phyloP scores from a whole-genome alignment of 1,284 basidiomycete genomes.

The Somion occarium region DNA sequence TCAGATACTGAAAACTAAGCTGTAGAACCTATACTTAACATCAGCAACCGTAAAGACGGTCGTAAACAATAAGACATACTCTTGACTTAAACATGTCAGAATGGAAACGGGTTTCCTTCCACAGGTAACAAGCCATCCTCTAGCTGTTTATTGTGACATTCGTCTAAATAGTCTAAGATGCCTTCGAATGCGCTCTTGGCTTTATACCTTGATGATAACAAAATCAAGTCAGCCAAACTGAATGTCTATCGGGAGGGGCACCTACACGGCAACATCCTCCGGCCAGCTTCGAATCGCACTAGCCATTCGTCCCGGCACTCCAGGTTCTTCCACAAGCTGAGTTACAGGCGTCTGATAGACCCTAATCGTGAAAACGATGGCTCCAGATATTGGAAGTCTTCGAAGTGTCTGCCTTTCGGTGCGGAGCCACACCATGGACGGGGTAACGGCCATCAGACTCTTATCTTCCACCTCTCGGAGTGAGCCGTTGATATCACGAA shows the following conservation, averaged over 20 bases:
- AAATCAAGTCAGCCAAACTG: not conserved
- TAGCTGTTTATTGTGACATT: slow-evolving; percentile 36
- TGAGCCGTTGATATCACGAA: not conserved
- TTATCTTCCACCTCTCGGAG: slow-evolving; percentile 13
- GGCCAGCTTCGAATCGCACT: slow-evolving; percentile 68
- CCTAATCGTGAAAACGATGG: slow-evolving; percentile 73
- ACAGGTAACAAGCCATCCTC: slow-evolving; percentile 20
- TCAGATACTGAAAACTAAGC: too few species aligned
- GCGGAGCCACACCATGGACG: slow-evolving; percentile 53
- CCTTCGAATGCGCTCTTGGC: slow-evolving; percentile 45
- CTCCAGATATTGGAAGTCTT: slow-evolving; percentile 60
- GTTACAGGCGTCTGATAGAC: slow-evolving; percentile 65
- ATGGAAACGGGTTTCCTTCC: too few species aligned
- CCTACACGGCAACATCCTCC: slow-evolving; percentile 49
- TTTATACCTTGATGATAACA: slow-evolving; percentile 43
- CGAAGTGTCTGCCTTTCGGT: slow-evolving; percentile 73
- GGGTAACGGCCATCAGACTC: slow-evolving; percentile 23
- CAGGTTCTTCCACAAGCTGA: slow-evolving; percentile 54
- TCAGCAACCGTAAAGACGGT: too few species aligned
- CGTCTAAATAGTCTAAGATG: slow-evolving; percentile 46
- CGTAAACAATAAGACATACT: too few species aligned
- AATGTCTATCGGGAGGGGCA: not conserved
- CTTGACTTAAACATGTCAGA: too few species aligned
- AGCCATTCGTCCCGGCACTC: slow-evolving; percentile 63
- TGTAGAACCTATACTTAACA: too few species aligned